Evolutionary conservation across 352 stramenopile genomes (phyloP).

Genomic region (Globisporangium yorkense): DNA sequence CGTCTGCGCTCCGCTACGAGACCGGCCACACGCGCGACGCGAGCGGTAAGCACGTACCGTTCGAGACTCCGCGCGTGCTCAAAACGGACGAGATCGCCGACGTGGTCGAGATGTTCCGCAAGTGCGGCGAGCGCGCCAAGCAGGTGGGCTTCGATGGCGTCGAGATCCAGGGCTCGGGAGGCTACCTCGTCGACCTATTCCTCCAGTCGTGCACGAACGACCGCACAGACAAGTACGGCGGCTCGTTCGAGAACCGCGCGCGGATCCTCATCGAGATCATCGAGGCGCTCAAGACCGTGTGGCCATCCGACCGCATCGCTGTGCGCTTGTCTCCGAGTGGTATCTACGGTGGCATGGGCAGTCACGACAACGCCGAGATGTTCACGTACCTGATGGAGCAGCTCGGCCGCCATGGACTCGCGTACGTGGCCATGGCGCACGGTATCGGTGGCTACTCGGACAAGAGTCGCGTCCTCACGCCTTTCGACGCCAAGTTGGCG

Average conservation of each 20-base stretch:
- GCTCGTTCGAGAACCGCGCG: slow-evolving; percentile 54
- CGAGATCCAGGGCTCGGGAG: slow-evolving; percentile 83
- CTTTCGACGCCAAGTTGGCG: slow-evolving; percentile 2
- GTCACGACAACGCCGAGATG: slow-evolving; percentile 15
- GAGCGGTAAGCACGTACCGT: neutral
- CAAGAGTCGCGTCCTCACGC: slow-evolving; percentile 3
- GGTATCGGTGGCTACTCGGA: slow-evolving; percentile 3
- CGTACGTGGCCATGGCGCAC: slow-evolving; percentile 14
- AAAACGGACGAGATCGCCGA: slow-evolving; percentile 11
- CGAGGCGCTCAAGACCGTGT: slow-evolving; percentile 21
- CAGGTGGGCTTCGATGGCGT: slow-evolving; percentile 60
- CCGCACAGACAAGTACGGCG: slow-evolving; percentile 70
- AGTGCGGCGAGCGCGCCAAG: slow-evolving; percentile 1
- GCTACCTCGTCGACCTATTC: slow-evolving; percentile 87
- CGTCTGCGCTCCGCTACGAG: slow-evolving; percentile 25
- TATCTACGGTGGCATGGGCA: slow-evolving; percentile 12
- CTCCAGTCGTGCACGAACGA: slow-evolving; percentile 53
- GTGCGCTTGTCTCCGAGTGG: slow-evolving; percentile 14
- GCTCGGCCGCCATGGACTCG: slow-evolving; percentile 17
- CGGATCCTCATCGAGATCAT: slow-evolving; percentile 49
- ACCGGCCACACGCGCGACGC: neutral
- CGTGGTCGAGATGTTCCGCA: slow-evolving; percentile 29
- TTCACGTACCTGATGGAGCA: slow-evolving; percentile 13
- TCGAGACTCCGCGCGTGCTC: slow-evolving; percentile 2
- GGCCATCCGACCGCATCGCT: slow-evolving; percentile 7